phyloP scores from a whole-genome alignment of 2,329 filamentous ascomycete genomes.

The Ophiocordyceps sinensis region DNA sequence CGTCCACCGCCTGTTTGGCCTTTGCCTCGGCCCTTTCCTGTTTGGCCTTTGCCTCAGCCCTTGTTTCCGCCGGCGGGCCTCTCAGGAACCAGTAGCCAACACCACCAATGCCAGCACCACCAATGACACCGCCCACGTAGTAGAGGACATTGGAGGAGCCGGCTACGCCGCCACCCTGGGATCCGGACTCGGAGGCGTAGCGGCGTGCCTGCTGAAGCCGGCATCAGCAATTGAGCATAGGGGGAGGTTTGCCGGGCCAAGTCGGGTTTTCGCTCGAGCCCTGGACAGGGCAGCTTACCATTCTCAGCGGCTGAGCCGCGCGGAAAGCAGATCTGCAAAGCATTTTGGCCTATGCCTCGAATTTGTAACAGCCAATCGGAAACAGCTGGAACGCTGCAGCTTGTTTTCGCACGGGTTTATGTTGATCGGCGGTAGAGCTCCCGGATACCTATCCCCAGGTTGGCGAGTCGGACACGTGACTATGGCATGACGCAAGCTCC shows the following conservation, averaged over 20 bases:
- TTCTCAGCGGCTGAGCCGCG: conserved; percentile 48
- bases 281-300: conserved; percentile 31
- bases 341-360: conserved; percentile 26
- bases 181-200: conserved; percentile 52
- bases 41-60: conserved; percentile 40
- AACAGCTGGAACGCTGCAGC: too few relatives aligned
- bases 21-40: conserved; percentile 42
- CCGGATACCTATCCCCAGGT: too few relatives aligned
- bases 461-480: too few relatives aligned
- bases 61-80: conserved; percentile 36
- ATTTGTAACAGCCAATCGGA: background rate
- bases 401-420: too few relatives aligned
- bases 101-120: conserved; percentile 43
- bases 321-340: conserved; percentile 53
- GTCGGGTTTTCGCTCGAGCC: background rate
- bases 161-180: conserved; percentile 41
- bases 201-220: conserved; percentile 33
- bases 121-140: conserved; percentile 42
- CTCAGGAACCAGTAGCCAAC: conserved; percentile 42
- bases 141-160: conserved; percentile 47
- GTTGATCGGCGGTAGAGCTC: too few relatives aligned
- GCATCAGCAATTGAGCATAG: conserved; percentile 5
- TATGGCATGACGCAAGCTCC: too few relatives aligned
- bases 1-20: conserved; percentile 24
- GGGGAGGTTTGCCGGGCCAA: background rate